Base-by-base conservation (phyloP, 1,139 yeast species). In the Groenewaldozyma auringiensis region DNA sequence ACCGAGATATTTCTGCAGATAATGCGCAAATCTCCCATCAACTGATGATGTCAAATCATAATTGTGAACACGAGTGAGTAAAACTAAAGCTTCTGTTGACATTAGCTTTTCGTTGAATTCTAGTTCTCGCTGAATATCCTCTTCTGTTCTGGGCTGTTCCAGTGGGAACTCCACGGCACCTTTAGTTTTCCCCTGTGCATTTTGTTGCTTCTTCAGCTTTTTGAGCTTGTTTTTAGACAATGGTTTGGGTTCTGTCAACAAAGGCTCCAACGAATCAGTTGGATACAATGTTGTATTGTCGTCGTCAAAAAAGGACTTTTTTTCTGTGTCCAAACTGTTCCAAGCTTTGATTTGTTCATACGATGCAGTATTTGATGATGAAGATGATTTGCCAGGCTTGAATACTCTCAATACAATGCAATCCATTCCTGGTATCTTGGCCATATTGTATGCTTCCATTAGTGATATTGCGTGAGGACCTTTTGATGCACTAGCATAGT, bases 71-170 rank as follows among this genome's bases (percentile, higher is more conserved):
- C 59, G 47, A 3, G 74, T 69, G 17, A 70, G 54, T 31, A 70
- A 50, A 1, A 69, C 67, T 29, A 71, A 55, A 11, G 75, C 75
- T 51, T 70, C 74, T 0, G 75, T 70, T n/a, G 66, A 54, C 56
- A 61, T 59, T 37, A 71, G 60, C 42, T 66, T 61, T 20, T 58
- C 56, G 42, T 67, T 60, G 54, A 71, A 69, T 47, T 59, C 55
- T 3, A 52, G 48, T 20, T 61, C 63, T 2, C 43, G 44, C 43
- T 54, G 53, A 17, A 57, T 49, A 37, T 58, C 61, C 36, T 58
- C 60, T 8, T 53, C 55, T 8, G 60, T 44, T 17, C 40, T 46
- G 11, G 58, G 57, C n/a, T 47, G 44, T 20, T 52, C 55, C 4
- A 46, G 49, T 6, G 54, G 57, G 4, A 54, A 51, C 4, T 49